Evolutionary conservation across 2,329 filamentous ascomycete species (phyloP), one percentile per base, ranked within the genome.

Genomic region (Tolypocladium endophyticum): DNA sequence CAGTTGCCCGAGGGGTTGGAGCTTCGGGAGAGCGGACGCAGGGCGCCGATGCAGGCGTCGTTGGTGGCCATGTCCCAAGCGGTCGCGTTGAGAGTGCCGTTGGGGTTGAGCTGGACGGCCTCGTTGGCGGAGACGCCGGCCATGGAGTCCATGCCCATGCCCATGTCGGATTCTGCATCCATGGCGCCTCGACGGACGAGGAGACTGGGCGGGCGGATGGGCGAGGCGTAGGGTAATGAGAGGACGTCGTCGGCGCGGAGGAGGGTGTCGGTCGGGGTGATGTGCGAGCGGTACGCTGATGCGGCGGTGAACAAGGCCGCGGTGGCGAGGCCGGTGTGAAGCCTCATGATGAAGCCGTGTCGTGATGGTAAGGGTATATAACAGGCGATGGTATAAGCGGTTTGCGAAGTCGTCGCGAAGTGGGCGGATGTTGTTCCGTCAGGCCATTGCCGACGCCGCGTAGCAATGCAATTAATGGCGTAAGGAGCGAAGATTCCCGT

Each of bases 1-100:
- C 87, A 87, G 55, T 90, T 83, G 57, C 90, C 90, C 12, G 88
- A 87, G 6, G 88, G 88, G 65, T 92, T 93, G 30, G 82, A 81
- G 50, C 85, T 82, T 61, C 79, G 76, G 18, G 77, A 76, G 56
- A 91, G 77, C 33, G 73, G 70, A 2, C 72, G 70, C 23, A 94
- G 77, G 11, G 82, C 79, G 28, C 74, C 67, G 53, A 74, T 75
- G 72, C 90, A 94, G 28, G 86, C 86, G 14, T 74, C 67, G 38
- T 78, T 76, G 9, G 83, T 87, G 52, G 77, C 70, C 4, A 67
- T 65, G 62, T 86, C 76, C 85, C 85, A 88, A 8, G 77, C 72
- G 3, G 79, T 79, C 67, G 81, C 69, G 72, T 86, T 81, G 64
- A 81, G 69, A n/a, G 72, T 73, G 58, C 76, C 77, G 63, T 80